Base-by-base conservation (phyloP, 108 stramenopile genomes). In the Poteriospumella lacustris region DNA sequence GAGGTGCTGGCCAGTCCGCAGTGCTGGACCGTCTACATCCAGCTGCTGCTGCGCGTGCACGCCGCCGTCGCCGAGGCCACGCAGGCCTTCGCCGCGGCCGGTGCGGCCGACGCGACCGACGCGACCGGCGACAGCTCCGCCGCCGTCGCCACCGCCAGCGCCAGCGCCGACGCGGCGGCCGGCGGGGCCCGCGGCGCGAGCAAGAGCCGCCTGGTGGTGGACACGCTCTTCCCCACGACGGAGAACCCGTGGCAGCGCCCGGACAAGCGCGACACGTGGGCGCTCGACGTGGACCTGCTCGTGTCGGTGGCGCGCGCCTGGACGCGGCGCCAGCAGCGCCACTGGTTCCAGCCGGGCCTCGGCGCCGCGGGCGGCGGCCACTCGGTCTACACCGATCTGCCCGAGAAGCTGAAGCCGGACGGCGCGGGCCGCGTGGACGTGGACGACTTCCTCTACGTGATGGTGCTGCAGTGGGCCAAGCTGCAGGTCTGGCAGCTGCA, bases 361-460 rank as follows among this genome's bases (percentile, higher is more conserved):
- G 19, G 24, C 15, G 24, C 52, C 24, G 19, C 52, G 24, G 19
- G 19, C 24, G 52, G 52, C 52, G 24, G 24, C 52, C 19, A 19
- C 19, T 68, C 64, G 36, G 40, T 39, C 19, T 73, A 52, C 42
- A 5, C 31, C 9, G 70, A 56, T 5, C 33, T 73, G 15, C 9
- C 31, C 19, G 70, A 73, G 28, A 3, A 24, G 3, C 19, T 73
- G 9, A 3, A 24, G 5, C 9, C 43, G 31, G 31, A 56, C 36
- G 70, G 31, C 3, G 9, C 3, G 42, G 47, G 70, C 5, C 5
- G 41, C 26, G 70, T 73, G 9, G 70, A 73, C 19, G 70, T 73
- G 3, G 70, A 73, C 31, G 70, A 73, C 41, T 73, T 73, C 24
- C 31, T 73, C 15, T 73, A 33, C 3, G 33, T 73, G 9, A 42